Evolutionary conservation across 2,329 filamentous ascomycete species (phyloP), one percentile per base, ranked within the genome.

Genomic region (Plenodomus tracheiphilus): DNA sequence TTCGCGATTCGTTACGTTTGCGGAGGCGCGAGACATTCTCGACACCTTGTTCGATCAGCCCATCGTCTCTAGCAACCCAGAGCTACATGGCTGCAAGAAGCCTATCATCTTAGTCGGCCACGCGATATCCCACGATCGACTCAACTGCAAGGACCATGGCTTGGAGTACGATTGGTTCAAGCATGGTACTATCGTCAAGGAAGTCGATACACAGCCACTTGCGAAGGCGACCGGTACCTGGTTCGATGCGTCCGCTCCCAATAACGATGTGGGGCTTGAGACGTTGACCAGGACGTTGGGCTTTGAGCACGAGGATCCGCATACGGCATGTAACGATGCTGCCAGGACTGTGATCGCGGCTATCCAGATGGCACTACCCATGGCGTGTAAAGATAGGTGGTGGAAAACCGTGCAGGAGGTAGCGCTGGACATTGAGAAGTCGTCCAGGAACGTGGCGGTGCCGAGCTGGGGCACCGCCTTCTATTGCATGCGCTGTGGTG

Each of bases 71-170:
- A 15, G 40, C 13, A 15, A 32, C 6, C 28, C 28, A 8, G 28
- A 32, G 8, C 36, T 59, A 2, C 15, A 47, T 6, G 45, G 50
- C 7, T 53, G 43, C 10, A 53, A 59, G 41, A 43, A 51, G 8
- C 64, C 63, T 0, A 47, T 68, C 9, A 37, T 68, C 5, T 21
- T 66, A 9, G 41, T 68, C 5, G 64, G 64, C 1, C 64, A 68
- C 13, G 62, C 61, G 0, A 19, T 65, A 1, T 22, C 37, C 2
- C 54, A 64, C 15, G 63, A 68, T 22, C 35, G 47, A 8, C 43
- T 54, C 10, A 64, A 63, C n/a, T 32, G 59, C 1, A 54, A 56
- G 16, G 46, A 49, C n/a, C 46, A 53, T 16, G 49, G 56, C 0
- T 43, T 63, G 2, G 46, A 41, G 3, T 66, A 61, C 21, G 48